These are phyloP conservation scores for Tardiomyces blankii DNA, from an alignment of 1,139 yeast genomes.

Conservation along the genomic window DNA sequence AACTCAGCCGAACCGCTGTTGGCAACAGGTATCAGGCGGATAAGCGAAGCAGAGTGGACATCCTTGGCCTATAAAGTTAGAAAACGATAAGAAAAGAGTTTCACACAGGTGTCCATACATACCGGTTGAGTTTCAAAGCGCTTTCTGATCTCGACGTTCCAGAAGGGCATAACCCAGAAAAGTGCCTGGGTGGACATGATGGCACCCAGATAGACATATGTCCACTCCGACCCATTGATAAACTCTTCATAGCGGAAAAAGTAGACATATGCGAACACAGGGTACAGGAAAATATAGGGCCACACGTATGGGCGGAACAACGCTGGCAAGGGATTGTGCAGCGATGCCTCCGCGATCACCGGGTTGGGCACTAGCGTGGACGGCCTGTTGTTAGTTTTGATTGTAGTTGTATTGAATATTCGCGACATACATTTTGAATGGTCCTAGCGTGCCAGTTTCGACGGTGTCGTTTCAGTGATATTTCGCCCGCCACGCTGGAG, in stretches of 20 bases:
- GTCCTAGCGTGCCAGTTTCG: too few species aligned
- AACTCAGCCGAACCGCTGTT: conserved; percentile 83
- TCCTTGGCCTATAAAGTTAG: conserved; percentile 23
- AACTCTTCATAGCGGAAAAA: conserved; percentile 62
- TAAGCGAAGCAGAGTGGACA: conserved; percentile 54
- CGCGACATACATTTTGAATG: too few species aligned
- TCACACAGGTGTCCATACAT: background rate
- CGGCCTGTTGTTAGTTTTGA: background rate
- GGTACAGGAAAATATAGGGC: conserved; percentile 77
- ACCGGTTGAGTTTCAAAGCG: conserved; percentile 31
- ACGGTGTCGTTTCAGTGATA: too few species aligned
- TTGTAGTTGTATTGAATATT: too few species aligned
- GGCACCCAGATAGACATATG: conserved; percentile 74
- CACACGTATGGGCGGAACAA: conserved; percentile 66
- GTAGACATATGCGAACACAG: conserved; percentile 60
- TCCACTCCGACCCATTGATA: conserved; percentile 70
- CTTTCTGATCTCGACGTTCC: conserved; percentile 71
- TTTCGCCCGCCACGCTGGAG: too few species aligned
- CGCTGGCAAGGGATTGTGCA: conserved; percentile 59
- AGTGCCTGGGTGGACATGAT: conserved; percentile 63
- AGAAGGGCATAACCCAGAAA: conserved; percentile 86
- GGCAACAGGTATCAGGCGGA: conserved; percentile 72
- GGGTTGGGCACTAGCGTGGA: conserved; percentile 33
- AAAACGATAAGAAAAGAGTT: conserved; percentile 1
- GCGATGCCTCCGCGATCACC: conserved; percentile 51